Evolutionary conservation across 768 basidiomycete species (phyloP), one percentile per base, ranked within the genome.

Genomic region (Boletus eberwhitei): DNA sequence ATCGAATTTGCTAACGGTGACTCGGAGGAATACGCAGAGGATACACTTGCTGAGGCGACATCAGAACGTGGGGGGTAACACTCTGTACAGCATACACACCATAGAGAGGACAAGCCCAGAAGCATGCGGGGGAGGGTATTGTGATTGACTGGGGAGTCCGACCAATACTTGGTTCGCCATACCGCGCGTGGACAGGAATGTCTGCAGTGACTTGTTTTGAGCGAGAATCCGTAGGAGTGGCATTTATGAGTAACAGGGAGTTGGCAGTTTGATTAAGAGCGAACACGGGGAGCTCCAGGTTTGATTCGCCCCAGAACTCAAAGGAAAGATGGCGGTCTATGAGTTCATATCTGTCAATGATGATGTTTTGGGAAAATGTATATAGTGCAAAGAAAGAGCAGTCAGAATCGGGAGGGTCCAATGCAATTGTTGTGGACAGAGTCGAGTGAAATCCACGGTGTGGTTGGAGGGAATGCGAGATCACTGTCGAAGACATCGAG

Each of bases 301-400:
- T 73, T 29, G 72, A 60, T 38, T 69, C 64, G 5, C 77, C 73
- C 61, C 65, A 66, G 50, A 77, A 60, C 26, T 68, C 61, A 49
- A 73, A 73, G n/a, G 64, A 53, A 54, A 71, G 69, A 39, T 44
- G 58, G 53, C 61, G 70, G 57, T 71, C 63, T 7, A 49, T 14
- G 52, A 80, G 73, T 61, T 80, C 79, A 59, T 77, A 73, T 54
- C 66, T 71, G 65, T 80, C 79, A 21, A 74, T 68, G 62, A 80
- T 75, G 57, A 80, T 60, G 44, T 63, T 59, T 4, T 75, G 69
- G 2, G 77, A 73, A 22, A 80, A 63, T 24, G 63, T 65, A 55
- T 74, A 68, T 6, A 73, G 56, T 11, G 72, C 61, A 55, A 74
- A 71, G 22, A 75, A 59, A 9, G 60, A 56, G 55, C 73, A 74